phyloP scores from a whole-genome alignment of 345 rosid species.

The Brassica carinata region DNA sequence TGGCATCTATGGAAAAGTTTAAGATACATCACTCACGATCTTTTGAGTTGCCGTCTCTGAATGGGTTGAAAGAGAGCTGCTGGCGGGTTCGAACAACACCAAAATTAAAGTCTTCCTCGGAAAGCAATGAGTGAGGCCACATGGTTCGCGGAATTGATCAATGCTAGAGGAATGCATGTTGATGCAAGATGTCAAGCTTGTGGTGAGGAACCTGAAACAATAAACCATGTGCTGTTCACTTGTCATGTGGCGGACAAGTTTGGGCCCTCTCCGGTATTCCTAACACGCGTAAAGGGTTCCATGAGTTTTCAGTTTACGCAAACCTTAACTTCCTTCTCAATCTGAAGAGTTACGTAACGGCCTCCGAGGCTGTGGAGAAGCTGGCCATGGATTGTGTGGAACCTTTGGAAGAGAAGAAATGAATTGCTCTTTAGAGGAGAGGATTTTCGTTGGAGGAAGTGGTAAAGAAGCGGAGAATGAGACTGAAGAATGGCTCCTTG shows the following conservation, averaged over 20 bases:
- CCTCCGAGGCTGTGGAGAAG: not conserved
- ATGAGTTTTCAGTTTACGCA: not conserved
- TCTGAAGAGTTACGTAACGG: too few relatives aligned
- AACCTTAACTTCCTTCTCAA: not conserved
- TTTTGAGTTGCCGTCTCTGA: not conserved
- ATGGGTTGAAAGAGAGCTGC: not conserved
- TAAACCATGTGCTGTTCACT: not conserved
- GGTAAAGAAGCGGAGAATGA: too few relatives aligned
- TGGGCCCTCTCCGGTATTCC: not conserved
- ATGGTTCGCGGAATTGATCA: not conserved
- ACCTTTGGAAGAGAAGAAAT: not conserved
- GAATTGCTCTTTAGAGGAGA: not conserved
- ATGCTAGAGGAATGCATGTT: not conserved
- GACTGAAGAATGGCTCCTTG: too few relatives aligned
- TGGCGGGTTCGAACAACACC: not conserved
- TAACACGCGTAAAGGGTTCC: not conserved
- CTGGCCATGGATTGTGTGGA: not conserved
- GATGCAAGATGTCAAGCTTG: not conserved
- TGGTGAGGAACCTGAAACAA: not conserved
- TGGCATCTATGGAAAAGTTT: not conserved
- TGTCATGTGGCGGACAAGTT: not conserved
- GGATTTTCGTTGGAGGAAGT: not conserved
- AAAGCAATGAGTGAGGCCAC: not conserved
- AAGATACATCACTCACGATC: not conserved
- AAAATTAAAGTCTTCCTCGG: not conserved